Evolutionary conservation across 2,329 filamentous ascomycete genomes (phyloP), one percentile per base, ranked within the genome.

Genomic region (Penicillium psychrosexuale): DNA sequence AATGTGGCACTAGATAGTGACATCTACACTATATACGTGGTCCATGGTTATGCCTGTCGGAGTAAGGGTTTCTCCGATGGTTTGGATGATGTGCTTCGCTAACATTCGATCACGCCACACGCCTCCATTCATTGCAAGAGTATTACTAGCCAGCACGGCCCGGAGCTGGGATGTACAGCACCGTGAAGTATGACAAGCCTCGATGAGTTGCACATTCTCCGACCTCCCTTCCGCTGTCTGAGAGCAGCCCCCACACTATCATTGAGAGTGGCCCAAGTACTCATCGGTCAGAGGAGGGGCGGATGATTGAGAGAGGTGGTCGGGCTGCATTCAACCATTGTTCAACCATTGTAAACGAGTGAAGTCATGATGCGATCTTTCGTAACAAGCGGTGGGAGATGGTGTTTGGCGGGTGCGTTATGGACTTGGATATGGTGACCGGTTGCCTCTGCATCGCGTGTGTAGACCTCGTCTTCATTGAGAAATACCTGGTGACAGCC

Each of bases 91-190:
- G 39, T 44, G 45, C 36, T 67, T 68, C 66, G 61, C 53, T 61
- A 47, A 31, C 40, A 15, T 30, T 39, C 7, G 4, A n/a, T 62
- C 65, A 68, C 64, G 64, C 66, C 64, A 67, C 6, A 19, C 12
- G 8, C 13, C 17, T 38, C 12, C 19, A 24, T 46, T 37, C 3
- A 51, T 27, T 40, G 13, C 17, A 38, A 37, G 22, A 13, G 9
- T 38, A 17, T 27, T 24, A 40, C 17, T 48, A 39, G 46, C 17
- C 28, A 43, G n/a, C 17, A 49, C 11, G 13, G 19, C 28, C 19
- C 12, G 36, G 6, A 33, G 47, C 19, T 49, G n/a, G 22, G 5
- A 38, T 28, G 28, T 8, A 37, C 24, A 47, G 8, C 17, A 28
- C 27, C 28, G 9, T 27, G 22, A 27, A 36, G 37, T 42, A 24